These are phyloP conservation scores for Metschnikowia anglica DNA, from an alignment of 805 yeast species.

Conservation along the genomic window DNA sequence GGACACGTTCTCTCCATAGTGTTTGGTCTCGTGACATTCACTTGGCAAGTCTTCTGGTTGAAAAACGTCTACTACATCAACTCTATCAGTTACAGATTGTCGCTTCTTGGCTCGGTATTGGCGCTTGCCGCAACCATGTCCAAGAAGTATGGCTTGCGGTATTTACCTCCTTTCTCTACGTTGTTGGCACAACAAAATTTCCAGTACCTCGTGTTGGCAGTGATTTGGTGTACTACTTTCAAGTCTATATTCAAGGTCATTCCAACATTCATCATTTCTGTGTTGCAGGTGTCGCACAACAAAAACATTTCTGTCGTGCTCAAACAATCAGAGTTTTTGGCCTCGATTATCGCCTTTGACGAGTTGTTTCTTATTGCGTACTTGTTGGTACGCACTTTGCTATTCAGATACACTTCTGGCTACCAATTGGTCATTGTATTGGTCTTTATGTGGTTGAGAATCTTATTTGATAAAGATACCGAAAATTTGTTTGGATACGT, in stretches of 20 bases:
- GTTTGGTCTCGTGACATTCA: constrained; percentile 43
- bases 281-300: constrained; percentile 51
- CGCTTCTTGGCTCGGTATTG: constrained; percentile 54
- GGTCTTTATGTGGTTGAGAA: constrained; percentile 68
- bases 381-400: constrained; percentile 55
- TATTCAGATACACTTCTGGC: constrained; percentile 68
- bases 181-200: constrained; percentile 73
- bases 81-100: constrained; percentile 50
- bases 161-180: constrained; percentile 59
- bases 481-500: constrained; percentile 43
- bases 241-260: constrained; percentile 62
- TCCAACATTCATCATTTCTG: constrained; percentile 58
- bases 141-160: constrained; percentile 57
- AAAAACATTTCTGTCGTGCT: constrained; percentile 43
- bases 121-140: constrained; percentile 54
- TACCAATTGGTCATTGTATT: constrained; percentile 59
- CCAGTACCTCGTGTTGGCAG: constrained; percentile 59
- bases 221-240: constrained; percentile 63
- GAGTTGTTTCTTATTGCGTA: constrained; percentile 57
- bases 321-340: constrained; percentile 38
- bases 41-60: constrained; percentile 41
- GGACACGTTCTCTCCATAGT: constrained; percentile 52
- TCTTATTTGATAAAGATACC: constrained; percentile 54
- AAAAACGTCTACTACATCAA: constrained; percentile 45
- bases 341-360: constrained; percentile 54